Base-by-base conservation (phyloP, 225 moss, liverwort and hornwort species). In the Marchantia polymorpha region DNA sequence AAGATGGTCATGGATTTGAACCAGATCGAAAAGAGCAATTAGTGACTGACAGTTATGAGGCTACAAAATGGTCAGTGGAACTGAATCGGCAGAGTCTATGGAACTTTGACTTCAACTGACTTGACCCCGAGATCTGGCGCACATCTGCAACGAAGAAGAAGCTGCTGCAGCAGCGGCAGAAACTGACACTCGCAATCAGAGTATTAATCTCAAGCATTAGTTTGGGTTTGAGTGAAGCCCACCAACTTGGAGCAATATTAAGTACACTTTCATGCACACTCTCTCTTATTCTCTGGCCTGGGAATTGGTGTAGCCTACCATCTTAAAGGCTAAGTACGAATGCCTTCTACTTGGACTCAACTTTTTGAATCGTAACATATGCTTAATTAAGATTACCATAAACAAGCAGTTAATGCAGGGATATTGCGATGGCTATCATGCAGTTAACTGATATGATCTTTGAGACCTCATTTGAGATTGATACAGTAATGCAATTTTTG, bases 261-360 rank as follows among this genome's bases (percentile, higher is more conserved):
- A 27, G 22, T 30, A 31, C 30, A 67, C 0, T 23, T 67, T 29
- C 25, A 29, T 11, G 30, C 13, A n/a, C 27, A 25, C 10, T 30
- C 30, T 67, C 67, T 29, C 31, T 67, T 67, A 31, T 67, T 67
- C 67, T 26, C 31, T 30, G 67, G 25, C 30, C 67, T 67, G 67
- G 67, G 67, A 67, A 67, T 30, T 67, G 25, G 67, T 67, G 67
- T 67, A 67, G 67, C 67, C 67, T 67, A 67, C 67, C 67, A 67
- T 29, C 67, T 67, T 67, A 13, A 67, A 67, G 5, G 67, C 30
- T 12, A 30, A 31, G 67, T 67, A 67, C 67, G 30, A 23, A 25
- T 23, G 9, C 61, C n/a, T 22, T 23, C 61, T 22, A 6, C 8
- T 7, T 60, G 1, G 3, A 58, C 58, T 58, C 20, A 20, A 58